Conservation (phyloP, 2,329 filamentous ascomycete genomes). For the Diaporthe sp. region DNA sequence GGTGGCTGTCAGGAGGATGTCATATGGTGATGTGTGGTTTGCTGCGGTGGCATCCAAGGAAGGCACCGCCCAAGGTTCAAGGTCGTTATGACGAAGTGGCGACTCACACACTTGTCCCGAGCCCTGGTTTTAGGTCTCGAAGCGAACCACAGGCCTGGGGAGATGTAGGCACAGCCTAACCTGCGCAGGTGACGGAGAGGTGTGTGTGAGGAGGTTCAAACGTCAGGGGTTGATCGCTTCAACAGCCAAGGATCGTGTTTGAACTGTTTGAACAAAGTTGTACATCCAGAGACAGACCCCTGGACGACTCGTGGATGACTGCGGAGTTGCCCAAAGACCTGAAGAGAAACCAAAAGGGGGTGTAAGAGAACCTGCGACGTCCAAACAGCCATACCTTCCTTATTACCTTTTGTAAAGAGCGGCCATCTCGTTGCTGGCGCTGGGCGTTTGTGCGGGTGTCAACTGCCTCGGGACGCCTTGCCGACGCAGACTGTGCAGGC, state of each 20-base stretch:
- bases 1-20: neutral
- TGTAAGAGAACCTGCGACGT: neutral
- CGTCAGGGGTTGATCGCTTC: constrained; percentile 6
- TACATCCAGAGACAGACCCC: constrained; percentile 1
- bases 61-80: neutral
- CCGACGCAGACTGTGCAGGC: neutral
- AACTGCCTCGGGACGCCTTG: neutral
- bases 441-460: neutral
- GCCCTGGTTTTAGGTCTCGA: constrained; percentile 9
- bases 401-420: neutral
- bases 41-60: neutral
- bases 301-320: neutral
- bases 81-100: constrained; percentile 16
- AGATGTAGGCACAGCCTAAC: neutral
- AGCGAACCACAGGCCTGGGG: neutral
- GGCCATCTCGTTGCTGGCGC: neutral
- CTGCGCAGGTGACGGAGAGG: neutral
- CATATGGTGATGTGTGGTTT: neutral
- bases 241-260: constrained; percentile 3
- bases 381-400: constrained; percentile 1
- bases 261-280: neutral
- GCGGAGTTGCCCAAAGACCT: neutral
- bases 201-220: neutral
- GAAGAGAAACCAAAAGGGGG: neutral
- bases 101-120: neutral